A percentile compares a stretch with the other conserved stretches of the same genome.
These are phyloP conservation scores for Cryptococcus hybrid DNA, from an alignment of 1,284 basidiomycete genomes.

Conservation along the genomic window DNA sequence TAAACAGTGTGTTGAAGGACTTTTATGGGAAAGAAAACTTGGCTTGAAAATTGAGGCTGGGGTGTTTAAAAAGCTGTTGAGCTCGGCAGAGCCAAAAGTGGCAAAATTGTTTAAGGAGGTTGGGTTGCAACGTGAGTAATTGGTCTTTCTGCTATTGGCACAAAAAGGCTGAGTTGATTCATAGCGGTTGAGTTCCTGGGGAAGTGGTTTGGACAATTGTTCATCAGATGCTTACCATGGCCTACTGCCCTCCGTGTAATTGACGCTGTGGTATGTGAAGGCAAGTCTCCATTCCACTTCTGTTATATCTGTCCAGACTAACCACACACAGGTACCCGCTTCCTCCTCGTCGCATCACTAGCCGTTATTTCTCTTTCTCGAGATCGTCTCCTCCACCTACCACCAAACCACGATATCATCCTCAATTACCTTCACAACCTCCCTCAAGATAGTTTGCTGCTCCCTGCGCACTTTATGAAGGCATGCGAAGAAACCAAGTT, in stretches of 20 bases:
- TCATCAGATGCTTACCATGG: constrained; percentile 72
- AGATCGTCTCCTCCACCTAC: constrained; percentile 36
- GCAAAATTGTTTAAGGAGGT: constrained; percentile 59
- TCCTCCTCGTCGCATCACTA: constrained; percentile 75
- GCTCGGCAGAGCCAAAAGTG: constrained; percentile 62
- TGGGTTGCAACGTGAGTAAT: constrained; percentile 53
- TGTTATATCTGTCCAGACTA: neutral
- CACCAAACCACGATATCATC: constrained; percentile 21
- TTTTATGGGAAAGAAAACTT: constrained; percentile 70
- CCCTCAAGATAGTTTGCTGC: constrained; percentile 44
- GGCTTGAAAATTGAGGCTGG: constrained; percentile 78
- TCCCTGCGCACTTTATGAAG: constrained; percentile 45
- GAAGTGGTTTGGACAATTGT: constrained; percentile 55
- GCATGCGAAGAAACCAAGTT: constrained; percentile 41
- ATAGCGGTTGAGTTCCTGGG: constrained; percentile 39
- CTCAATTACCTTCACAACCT: constrained; percentile 36
- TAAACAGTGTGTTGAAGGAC: constrained; percentile 65
- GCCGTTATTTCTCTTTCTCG: constrained; percentile 58
- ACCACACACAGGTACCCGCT: constrained; percentile 63
- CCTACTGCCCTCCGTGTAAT: constrained; percentile 75
- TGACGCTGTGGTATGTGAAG: constrained; percentile 86
- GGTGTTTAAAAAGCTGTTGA: constrained; percentile 72
- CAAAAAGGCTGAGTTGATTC: neutral
- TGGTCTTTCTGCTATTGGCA: neutral
- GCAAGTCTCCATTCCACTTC: constrained; percentile 49